Base-by-base conservation (phyloP, 352 stramenopile genomes). In the Pythium brachiatum region DNA sequence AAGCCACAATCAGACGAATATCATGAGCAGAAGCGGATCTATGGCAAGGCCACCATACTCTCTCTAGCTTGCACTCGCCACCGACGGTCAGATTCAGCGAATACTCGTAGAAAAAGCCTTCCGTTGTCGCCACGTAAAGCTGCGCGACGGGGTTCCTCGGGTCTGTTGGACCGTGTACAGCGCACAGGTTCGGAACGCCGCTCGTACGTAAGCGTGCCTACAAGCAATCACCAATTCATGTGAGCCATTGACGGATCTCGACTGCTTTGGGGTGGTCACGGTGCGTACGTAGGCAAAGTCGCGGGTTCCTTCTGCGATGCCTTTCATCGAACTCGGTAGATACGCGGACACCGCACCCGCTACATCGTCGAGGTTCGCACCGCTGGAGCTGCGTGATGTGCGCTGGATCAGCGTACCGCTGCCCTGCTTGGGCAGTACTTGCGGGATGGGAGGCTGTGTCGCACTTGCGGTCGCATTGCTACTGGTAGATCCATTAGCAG, bases 81-180 rank as follows among this genome's bases (percentile, higher is more conserved):
- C 86, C 86, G 2, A 79, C 54, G 39, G 61, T 62, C 29, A 93
- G 57, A 55, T 93, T 86, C 4, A 95, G 77, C 3, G 85, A 90
- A 55, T 95, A 95, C 50, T 95, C 84, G 65, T 94, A 95, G 65
- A 95, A 95, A 58, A 87, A 93, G 7, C 84, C 86, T 20, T 94
- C 85, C 0, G 69, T 74, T 1, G 86, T 95, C 47, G 81, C 82
- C 12, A 95, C 85, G 47, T 93, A 90, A 7, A 95, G 68, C 64
- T 91, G 81, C 11, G 87, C 76, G 31, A 83, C 59, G 12, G 82
- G 73, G 32, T 80, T 80, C 2, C 64, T 72, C 1, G 52, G 39
- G 43, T 90, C 78, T 44, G 73, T 78, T 6, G 86, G 86, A 1
- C 86, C 86, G 53, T 92, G 85, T n/a, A 95, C 72, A 16, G 84